Evolutionary conservation across 768 basidiomycete species (phyloP), one percentile per base, ranked within the genome.

Genomic region (Leucocoprinus leucothites): DNA sequence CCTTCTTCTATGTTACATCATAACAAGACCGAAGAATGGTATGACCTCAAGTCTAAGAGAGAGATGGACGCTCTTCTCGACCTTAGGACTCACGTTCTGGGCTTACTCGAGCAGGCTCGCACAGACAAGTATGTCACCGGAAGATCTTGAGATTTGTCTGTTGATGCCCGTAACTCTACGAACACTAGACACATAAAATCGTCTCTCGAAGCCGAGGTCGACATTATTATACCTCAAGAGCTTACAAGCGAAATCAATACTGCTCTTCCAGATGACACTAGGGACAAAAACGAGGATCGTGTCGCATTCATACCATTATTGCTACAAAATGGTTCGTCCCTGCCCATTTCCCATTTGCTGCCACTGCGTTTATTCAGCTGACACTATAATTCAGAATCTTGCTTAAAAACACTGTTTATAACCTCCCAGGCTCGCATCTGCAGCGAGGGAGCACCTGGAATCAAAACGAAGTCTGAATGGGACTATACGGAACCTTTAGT

Each of bases 361-460:
- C 31, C 28, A 21, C 8, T 25, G 38, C 19, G 8, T 31, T 48
- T 22, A 3, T 3, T 8, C 18, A 11, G 42, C 41, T 57, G 11
- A 48, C 28, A n/a, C 42, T 48, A 40, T 18, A 31, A 35, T 16
- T n/a, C 62, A 91, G 92, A 80, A 64, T 63, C 69, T 16, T 77
- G 84, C 56, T 69, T 95, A 22, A 85, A 84, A 63, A 85, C 82
- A 0, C 73, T 96, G 4, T 93, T 92, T 69, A 89, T 91, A 50
- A 87, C 91, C 1, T 94, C 93, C 1, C 78, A 89, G 51, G 88
- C 80, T 13, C 71, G 69, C 5, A 56, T 93, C 7, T 69, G 67
- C 0, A 76, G 82, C 49, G 71, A 79, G 61, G 73, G 70, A 1
- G 76, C 76, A 9, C 57, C 74, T 16, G 71, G 73, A 2, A 67